These are phyloP conservation scores for Fraxinus nigra DNA, from an alignment of 305 asterid species.

Conservation along the genomic window DNA sequence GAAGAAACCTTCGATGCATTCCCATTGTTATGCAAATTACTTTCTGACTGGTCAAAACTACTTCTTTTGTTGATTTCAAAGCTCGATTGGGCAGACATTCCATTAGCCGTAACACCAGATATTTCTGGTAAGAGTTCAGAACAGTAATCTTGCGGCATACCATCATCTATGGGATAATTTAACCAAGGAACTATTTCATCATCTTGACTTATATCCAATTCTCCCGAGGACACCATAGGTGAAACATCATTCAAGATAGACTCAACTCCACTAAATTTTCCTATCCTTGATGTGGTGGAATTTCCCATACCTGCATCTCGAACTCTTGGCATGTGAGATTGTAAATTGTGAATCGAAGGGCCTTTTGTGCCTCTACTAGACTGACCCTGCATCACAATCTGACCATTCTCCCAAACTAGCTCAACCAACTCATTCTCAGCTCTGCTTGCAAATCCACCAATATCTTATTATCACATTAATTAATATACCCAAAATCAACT, in stretches of 20 bases:
- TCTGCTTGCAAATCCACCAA: constrained; percentile 43
- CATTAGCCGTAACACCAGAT: constrained; percentile 57
- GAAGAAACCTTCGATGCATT: constrained; percentile 34
- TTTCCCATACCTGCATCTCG: constrained; percentile 36
- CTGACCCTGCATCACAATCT: constrained; percentile 69
- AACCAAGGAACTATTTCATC: constrained; percentile 83
- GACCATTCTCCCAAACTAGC: constrained; percentile 90
- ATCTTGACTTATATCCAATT: constrained; percentile 50
- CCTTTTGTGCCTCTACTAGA: constrained; percentile 42
- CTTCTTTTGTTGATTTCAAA: constrained; percentile 40
- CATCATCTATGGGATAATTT: constrained; percentile 45
- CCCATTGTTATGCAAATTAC: constrained; percentile 30
- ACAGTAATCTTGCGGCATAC: constrained; percentile 46
- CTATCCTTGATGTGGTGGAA: constrained; percentile 34
- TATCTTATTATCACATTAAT: constrained; percentile 3
- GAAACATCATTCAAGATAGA: constrained; percentile 43
- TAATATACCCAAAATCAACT: background rate
- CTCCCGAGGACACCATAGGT: constrained; percentile 49
- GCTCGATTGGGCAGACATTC: constrained; percentile 42
- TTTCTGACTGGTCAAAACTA: constrained; percentile 29
- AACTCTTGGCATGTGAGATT: constrained; percentile 22
- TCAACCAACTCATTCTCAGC: constrained; percentile 56
- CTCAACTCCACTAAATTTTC: constrained; percentile 47
- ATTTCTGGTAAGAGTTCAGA: constrained; percentile 60
- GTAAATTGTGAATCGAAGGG: constrained; percentile 27